Evolutionary conservation across 257 asterid species (phyloP), one percentile per base, ranked within the genome.

Genomic region (Henckelia pumila): DNA sequence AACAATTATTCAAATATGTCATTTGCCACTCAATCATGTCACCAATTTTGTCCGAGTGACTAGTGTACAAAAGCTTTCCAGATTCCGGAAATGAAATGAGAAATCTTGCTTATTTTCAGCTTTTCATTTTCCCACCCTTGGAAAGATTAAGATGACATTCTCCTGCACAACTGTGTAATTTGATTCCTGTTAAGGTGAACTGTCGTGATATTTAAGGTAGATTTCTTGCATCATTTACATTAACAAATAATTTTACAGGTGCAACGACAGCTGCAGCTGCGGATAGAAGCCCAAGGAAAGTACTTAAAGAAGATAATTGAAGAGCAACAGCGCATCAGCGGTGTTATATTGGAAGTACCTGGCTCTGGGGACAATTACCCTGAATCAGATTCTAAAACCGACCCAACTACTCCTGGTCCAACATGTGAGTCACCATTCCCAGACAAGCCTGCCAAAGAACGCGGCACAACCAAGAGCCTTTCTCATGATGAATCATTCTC

Each of bases 221-320:
- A 22, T 37, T 32, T 67, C 56, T 25, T 24, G 44, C 29, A 44
- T 64, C 17, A 23, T 24, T 5, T 58, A 63, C 30, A 71, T 72
- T 60, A 49, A 28, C 30, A 19, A 56, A 35, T 40, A 62, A 72
- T 47, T 57, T 26, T 65, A 67, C 86, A 93, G 99, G 99, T 93
- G 20, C 99, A 90, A 73, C 84, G 94, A 64, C 99, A 90, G 73
- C 86, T 93, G 49, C 97, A 93, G 66, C 71, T 88, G 75, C 85
- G 97, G 13, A 93, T 93, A 53, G 99, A 90, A 83, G 99, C 96
- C 55, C 99, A 93, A 77, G 96, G 96, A 24, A 88, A 86, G 78
- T 93, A 93, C 67, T 76, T 93, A 67, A 88, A 90, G 79, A 93
- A 93, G 86, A 93, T 93, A 71, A 85, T 93, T 2, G 99, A 93